Evolutionary conservation across 2,329 filamentous ascomycete species (phyloP), one percentile per base, ranked within the genome.

Genomic region (Raffaelea albimanens): DNA sequence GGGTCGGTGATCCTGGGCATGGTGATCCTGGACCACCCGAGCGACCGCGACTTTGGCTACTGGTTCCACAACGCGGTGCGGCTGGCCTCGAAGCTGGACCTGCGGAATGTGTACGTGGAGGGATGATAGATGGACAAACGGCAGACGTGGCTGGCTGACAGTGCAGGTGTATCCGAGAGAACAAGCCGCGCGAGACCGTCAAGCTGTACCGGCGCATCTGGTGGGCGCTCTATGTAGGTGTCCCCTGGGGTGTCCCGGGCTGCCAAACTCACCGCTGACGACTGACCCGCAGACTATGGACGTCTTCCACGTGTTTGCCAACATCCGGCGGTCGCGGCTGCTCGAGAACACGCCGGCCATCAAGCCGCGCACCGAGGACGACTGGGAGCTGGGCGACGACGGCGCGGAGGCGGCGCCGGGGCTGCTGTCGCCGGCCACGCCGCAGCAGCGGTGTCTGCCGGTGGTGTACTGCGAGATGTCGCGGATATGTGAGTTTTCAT

Each of bases 171-270:
- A 38, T 56, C 49, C 51, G 49, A 52, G 51, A 55, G 52, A 47
- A 56, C 53, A 56, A 54, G 49, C 51, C 54, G 29, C 44, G 44
- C 45, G 53, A 53, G 52, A 41, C 55, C 43, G 48, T 56, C 40
- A 54, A 56, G 53, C 43, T 52, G 47, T 56, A 56, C 48, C 52
- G 54, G 53, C 52, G 54, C 47, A 55, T 55, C 49, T 56, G 54
- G 54, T 56, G 54, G 54, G 49, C 49, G 52, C 54, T 56, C 48
- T 54, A 55, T 36, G 54, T 56, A 52, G 44, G 52, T 56, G 43
- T 36, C 50, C 45, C 46, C n/a, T n/a, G n/a, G n/a, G n/a, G n/a
- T n/a, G n/a, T n/a, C n/a, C n/a, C n/a, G n/a, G n/a, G n/a, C n/a
- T n/a, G n/a, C n/a, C n/a, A n/a, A n/a, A n/a, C n/a, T n/a, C n/a